These are phyloP conservation scores for Trematosphaeria pertusa DNA, from an alignment of 2,329 filamentous ascomycete species.

Conservation along the genomic window DNA sequence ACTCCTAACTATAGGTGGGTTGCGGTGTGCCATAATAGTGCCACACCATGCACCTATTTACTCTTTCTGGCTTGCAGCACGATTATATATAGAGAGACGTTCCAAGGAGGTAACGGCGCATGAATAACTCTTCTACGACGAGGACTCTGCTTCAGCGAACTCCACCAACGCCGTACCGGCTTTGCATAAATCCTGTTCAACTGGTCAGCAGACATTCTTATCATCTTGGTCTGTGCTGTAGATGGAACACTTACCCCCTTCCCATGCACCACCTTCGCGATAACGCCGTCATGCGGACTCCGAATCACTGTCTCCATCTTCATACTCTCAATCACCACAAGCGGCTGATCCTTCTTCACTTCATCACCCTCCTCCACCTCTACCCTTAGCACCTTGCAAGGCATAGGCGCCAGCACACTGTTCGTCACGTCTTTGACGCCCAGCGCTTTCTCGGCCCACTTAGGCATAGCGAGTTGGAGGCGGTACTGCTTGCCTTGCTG, in stretches of 20 bases:
- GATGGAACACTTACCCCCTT: conserved; percentile 49
- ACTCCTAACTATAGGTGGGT: too few species aligned
- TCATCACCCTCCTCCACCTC: conserved; percentile 82
- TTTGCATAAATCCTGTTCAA: conserved; percentile 46
- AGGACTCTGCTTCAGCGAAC: conserved; percentile 32
- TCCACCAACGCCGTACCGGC: conserved; percentile 53
- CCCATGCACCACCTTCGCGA: conserved; percentile 57
- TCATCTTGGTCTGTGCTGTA: not conserved
- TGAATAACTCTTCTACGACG: too few species aligned
- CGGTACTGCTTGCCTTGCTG: conserved; percentile 68
- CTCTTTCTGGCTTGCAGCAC: too few species aligned
- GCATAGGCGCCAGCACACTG: conserved; percentile 92
- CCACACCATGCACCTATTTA: too few species aligned
- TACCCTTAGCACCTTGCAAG: conserved; percentile 92
- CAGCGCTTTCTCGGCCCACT: conserved; percentile 87
- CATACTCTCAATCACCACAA: conserved; percentile 72
- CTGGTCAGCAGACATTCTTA: conserved; percentile 13
- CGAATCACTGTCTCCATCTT: conserved; percentile 65
- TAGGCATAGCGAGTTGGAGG: conserved; percentile 64
- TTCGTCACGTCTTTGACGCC: conserved; percentile 81
- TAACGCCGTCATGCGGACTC: conserved; percentile 56
- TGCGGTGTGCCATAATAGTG: too few species aligned
- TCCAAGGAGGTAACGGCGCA: too few species aligned
- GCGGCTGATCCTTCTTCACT: conserved; percentile 83
- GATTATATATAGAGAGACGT: too few species aligned